Evolutionary conservation across 768 basidiomycete species (phyloP), one percentile per base, ranked within the genome.

Genomic region (Collybia sp.): DNA sequence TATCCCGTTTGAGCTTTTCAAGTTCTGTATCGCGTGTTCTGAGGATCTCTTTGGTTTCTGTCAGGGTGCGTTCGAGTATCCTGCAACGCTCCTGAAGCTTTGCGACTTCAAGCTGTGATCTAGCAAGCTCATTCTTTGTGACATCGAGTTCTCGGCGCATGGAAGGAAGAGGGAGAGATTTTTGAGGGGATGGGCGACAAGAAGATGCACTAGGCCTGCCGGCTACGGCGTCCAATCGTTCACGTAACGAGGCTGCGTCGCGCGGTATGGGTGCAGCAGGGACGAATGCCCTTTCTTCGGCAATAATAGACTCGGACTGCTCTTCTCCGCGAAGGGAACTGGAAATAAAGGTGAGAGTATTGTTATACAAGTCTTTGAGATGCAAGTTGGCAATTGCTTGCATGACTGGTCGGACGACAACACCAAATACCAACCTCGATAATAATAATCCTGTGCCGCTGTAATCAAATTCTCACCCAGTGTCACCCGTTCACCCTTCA

Each of bases 51-150:
- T 77, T 71, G 40, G 82, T 79, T 53, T 87, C 85, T 54, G 71
- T 77, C 47, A 88, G 65, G 13, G 80, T 72, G 54, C 68, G 75
- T 55, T 88, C 85, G 41, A 88, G 69, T 58, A 71, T 61, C 60
- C 70, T 76, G 63, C 77, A 83, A 12, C 78, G 73, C 51, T 87
- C 86, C 44, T 83, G 75, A 30, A 83, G 65, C 40, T 74, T 77
- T 20, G 72, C 62, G 16, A 78, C 68, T 42, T 85, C 79, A 45
- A 68, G 63, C 50, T 75, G 74, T 11, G 79, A 71, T 48, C 73
- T 75, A 42, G 75, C 68, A 31, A 82, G 71, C 46, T 82, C 78
- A 49, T 71, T 66, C 59, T 76, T 80, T 40, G 75, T 69, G 46
- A 67, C 61, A 59, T 82, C 82, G 48, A 79, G 67, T 57, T 82